Conservation (phyloP, 768 basidiomycete species). For the Suillus hirtellus region DNA sequence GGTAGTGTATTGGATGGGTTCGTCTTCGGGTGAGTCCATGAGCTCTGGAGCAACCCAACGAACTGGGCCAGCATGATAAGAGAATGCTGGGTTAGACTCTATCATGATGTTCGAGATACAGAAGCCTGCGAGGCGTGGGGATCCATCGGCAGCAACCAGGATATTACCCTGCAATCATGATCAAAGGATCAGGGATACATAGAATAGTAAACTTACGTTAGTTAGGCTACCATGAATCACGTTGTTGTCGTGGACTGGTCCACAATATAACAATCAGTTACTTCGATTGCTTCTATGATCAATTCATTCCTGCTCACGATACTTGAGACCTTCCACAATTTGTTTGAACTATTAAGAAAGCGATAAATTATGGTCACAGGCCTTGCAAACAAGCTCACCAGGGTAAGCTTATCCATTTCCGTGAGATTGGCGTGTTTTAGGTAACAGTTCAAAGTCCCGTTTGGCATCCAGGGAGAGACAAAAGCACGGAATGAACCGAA, state of each 20-base stretch:
- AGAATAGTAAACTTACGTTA: slow-evolving; percentile 30
- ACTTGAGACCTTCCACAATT: slow-evolving; percentile 21
- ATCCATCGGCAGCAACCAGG: slow-evolving; percentile 32
- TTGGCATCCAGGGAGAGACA: slow-evolving; percentile 36
- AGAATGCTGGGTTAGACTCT: slow-evolving; percentile 23
- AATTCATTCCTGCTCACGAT: slow-evolving; percentile 11
- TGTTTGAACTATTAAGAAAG: slow-evolving; percentile 3
- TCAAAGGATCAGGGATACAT: background rate
- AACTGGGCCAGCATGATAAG: slow-evolving; percentile 37
- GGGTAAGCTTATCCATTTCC: too few relatives aligned
- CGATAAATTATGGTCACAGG: too few relatives aligned
- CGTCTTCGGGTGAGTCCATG: slow-evolving; percentile 32
- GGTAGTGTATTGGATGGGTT: slow-evolving; percentile 12
- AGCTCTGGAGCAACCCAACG: slow-evolving; percentile 49
- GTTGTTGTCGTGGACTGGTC: slow-evolving; percentile 16
- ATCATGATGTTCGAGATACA: slow-evolving; percentile 33
- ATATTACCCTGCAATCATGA: slow-evolving; percentile 32
- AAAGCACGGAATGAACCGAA: slow-evolving; percentile 33
- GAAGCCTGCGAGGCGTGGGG: slow-evolving; percentile 38
- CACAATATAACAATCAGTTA: background rate
- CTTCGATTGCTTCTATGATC: too few relatives aligned
- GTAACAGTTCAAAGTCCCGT: slow-evolving; percentile 28
- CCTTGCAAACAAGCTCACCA: too few relatives aligned
- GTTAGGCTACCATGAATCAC: slow-evolving; percentile 48
- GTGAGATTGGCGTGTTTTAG: slow-evolving; percentile 15